Percentiles rank a stretch among this genome's conserved stretches.
Conservation (phyloP, 768 basidiomycete genomes). For the Calvatia gigantea region DNA sequence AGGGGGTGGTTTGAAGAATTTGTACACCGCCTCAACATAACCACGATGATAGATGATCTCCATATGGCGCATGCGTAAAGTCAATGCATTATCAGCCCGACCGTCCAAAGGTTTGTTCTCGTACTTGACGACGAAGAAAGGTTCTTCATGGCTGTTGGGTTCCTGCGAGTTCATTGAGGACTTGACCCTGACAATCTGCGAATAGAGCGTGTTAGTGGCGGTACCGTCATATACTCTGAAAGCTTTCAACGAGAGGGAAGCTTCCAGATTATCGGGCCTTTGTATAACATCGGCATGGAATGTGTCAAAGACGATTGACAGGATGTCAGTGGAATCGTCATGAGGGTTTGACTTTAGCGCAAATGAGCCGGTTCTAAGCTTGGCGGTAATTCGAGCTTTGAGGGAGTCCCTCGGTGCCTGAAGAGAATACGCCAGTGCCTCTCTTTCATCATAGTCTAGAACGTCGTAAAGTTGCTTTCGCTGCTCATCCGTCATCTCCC, state of each 20-base stretch:
- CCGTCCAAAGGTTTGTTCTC: slow-evolving; percentile 91
- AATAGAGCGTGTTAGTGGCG: slow-evolving; percentile 71
- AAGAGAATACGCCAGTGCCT: slow-evolving; percentile 64
- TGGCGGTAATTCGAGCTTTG: slow-evolving; percentile 69
- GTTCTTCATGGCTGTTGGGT: slow-evolving; percentile 16
- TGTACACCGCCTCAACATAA: slow-evolving; percentile 88
- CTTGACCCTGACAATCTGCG: slow-evolving; percentile 83
- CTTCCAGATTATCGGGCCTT: slow-evolving; percentile 84
- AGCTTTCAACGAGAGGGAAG: slow-evolving; percentile 77
- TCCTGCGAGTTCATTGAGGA: slow-evolving; percentile 20
- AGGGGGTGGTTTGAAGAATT: slow-evolving; percentile 90
- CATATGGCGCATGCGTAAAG: slow-evolving; percentile 89
- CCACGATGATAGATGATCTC: slow-evolving; percentile 95
- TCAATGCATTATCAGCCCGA: slow-evolving; percentile 87
- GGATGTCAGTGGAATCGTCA: slow-evolving; percentile 59
- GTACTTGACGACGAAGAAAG: slow-evolving; percentile 87
- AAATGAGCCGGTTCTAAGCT: slow-evolving; percentile 86
- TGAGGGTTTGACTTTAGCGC: slow-evolving; percentile 76
- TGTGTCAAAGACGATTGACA: slow-evolving; percentile 83
- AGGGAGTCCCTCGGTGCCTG: slow-evolving; percentile 77
- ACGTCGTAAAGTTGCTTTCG: slow-evolving; percentile 85
- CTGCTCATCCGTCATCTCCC: slow-evolving; percentile 85
- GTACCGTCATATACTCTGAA: slow-evolving; percentile 94
- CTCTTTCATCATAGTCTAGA: slow-evolving; percentile 89
- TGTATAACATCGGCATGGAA: slow-evolving; percentile 85